phyloP scores from a whole-genome alignment of 768 basidiomycete species.

The Amanita molliuscula region DNA sequence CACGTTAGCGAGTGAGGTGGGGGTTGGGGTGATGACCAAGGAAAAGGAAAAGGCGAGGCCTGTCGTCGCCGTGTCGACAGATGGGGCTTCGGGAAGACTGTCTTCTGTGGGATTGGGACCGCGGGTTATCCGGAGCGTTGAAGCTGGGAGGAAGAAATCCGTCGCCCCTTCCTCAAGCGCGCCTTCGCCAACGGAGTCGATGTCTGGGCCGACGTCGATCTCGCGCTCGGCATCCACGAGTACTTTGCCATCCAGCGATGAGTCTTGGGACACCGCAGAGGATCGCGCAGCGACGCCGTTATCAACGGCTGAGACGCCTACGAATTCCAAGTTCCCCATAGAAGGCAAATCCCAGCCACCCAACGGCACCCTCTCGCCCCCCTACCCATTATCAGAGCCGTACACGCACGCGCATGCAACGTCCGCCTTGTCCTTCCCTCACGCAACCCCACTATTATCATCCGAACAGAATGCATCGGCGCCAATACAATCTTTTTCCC shows the following conservation, averaged over 20 bases:
- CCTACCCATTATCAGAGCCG: background rate
- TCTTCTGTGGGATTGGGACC: background rate
- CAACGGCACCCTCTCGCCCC: background rate
- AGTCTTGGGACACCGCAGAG: background rate
- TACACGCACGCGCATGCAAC: background rate
- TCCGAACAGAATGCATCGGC: background rate
- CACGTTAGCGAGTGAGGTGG: conserved; percentile 36
- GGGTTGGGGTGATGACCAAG: conserved; percentile 24
- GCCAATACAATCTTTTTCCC: background rate
- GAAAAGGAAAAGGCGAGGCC: conserved; percentile 11
- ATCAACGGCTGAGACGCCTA: background rate
- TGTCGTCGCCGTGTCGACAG: conserved; percentile 6
- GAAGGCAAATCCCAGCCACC: background rate
- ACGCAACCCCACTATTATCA: background rate
- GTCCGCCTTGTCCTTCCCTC: background rate
- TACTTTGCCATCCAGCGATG: background rate
- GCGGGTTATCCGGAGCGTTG: background rate
- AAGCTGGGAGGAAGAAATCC: background rate
- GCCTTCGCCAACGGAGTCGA: background rate
- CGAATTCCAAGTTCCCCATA: background rate
- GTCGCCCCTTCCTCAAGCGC: background rate
- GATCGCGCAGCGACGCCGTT: background rate
- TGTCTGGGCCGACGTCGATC: background rate
- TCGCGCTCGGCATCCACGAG: background rate
- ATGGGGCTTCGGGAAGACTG: conserved; percentile 8